A percentile compares a stretch with the other conserved stretches of the same genome.
phyloP scores from a whole-genome alignment of 768 basidiomycete genomes.

The Leccinum rimulosum region DNA sequence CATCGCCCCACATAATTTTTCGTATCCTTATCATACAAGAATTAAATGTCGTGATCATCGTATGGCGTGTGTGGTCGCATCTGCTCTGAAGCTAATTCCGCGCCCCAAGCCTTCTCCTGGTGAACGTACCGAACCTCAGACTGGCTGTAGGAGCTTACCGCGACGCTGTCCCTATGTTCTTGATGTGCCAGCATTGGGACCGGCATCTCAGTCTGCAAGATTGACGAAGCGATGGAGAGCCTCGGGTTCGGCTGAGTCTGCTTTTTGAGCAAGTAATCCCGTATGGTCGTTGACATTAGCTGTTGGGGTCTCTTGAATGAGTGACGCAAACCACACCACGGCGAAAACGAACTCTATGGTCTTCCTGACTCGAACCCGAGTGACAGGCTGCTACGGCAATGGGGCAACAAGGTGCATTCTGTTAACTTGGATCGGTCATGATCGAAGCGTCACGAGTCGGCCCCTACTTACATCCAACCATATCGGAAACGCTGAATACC shows the following conservation, averaged over 20 bases:
- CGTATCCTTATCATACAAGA: conserved; percentile 19
- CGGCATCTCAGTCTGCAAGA: conserved; percentile 28
- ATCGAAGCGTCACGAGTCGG: not conserved
- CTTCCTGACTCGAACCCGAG: conserved; percentile 78
- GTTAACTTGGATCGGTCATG: conserved; percentile 5
- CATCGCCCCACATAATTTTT: not conserved
- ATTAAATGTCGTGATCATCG: conserved; percentile 37
- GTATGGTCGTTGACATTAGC: conserved; percentile 63
- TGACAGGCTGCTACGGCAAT: conserved; percentile 77
- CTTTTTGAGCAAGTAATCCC: conserved; percentile 70
- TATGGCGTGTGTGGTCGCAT: conserved; percentile 40
- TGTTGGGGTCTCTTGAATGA: conserved; percentile 25
- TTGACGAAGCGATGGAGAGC: conserved; percentile 25
- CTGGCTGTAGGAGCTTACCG: conserved; percentile 27
- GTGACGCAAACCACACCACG: not conserved
- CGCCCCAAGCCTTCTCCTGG: conserved; percentile 33
- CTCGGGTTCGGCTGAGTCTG: conserved; percentile 20
- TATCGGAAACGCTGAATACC: conserved; percentile 70
- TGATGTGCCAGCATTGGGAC: conserved; percentile 29
- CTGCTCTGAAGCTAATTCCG: conserved; percentile 36
- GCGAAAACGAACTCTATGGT: conserved; percentile 59
- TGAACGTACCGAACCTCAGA: conserved; percentile 28
- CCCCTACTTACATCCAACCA: conserved; percentile 65
- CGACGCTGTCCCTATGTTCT: conserved; percentile 30
- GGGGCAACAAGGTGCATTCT: conserved; percentile 84